These are phyloP conservation scores for Apiospora sp. DNA, from an alignment of 2,329 filamentous ascomycete genomes.

Conservation along the genomic window DNA sequence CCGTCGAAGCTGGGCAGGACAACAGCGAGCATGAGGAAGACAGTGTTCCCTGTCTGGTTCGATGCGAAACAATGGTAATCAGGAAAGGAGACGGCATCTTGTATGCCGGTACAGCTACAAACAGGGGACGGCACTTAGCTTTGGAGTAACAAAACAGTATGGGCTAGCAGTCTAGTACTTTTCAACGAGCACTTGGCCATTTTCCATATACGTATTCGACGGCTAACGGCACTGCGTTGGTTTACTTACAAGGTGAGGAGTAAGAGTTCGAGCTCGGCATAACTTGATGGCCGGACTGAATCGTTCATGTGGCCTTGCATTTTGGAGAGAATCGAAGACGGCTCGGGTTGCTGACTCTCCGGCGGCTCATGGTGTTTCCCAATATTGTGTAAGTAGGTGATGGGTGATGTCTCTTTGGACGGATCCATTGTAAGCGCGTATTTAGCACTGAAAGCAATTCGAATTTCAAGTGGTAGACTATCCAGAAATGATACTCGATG, in stretches of 20 bases:
- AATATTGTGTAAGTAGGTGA: not conserved
- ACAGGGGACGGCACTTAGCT: conserved; percentile 7
- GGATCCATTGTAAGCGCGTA: not conserved
- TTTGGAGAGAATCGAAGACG: conserved; percentile 32
- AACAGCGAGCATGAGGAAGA: conserved; percentile 63
- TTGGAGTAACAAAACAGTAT: not conserved
- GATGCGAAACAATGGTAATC: conserved; percentile 70
- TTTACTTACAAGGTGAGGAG: conserved; percentile 53
- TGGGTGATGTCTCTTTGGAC: not conserved
- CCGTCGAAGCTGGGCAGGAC: conserved; percentile 56
- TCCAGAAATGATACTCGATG: not conserved
- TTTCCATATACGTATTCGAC: not conserved
- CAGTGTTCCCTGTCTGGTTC: conserved; percentile 72
- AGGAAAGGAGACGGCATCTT: conserved; percentile 67
- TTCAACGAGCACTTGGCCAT: not conserved
- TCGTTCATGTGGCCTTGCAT: conserved; percentile 39
- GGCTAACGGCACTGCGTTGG: not conserved
- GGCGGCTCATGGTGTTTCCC: not conserved
- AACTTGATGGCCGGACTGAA: conserved; percentile 47
- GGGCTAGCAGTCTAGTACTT: not conserved
- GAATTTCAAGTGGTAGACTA: not conserved
- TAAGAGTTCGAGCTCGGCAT: conserved; percentile 55
- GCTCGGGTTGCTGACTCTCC: not conserved
- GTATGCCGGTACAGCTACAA: conserved; percentile 55
- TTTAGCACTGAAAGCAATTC: not conserved